Evolutionary conservation across 106 monocot genomes (phyloP).

Genomic region (Narthecium ossifragum): DNA sequence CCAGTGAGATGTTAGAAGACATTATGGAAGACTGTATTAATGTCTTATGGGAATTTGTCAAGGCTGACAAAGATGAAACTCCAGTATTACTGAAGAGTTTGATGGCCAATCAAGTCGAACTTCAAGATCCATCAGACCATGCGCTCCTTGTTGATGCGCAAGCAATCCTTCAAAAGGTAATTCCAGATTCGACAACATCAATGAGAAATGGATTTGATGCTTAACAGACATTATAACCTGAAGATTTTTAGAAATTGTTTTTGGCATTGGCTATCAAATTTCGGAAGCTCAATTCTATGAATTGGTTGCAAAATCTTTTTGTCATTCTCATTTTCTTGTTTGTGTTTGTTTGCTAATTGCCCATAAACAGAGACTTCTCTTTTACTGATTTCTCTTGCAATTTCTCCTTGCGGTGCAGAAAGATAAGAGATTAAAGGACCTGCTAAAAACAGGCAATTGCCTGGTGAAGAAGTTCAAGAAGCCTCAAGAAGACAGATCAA

Average conservation of each 20-base stretch:
- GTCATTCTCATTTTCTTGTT: too few relatives aligned
- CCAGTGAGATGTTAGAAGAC: slow-evolving; percentile 50
- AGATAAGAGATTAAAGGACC: slow-evolving; percentile 71
- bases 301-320: too few relatives aligned
- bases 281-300: too few relatives aligned
- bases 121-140: slow-evolving; percentile 59
- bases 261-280: too few relatives aligned
- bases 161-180: slow-evolving; percentile 59
- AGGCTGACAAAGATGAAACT: slow-evolving; percentile 63
- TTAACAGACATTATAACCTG: too few relatives aligned
- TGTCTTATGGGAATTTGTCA: slow-evolving; percentile 76
- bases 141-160: slow-evolving; percentile 39
- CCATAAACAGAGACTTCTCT: too few relatives aligned
- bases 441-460: slow-evolving; percentile 63
- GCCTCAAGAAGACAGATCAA: slow-evolving; percentile 43
- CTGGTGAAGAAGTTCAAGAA: slow-evolving; percentile 80
- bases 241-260: background rate
- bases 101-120: slow-evolving; percentile 34
- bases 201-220: background rate
- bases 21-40: slow-evolving; percentile 67
- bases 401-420: slow-evolving; percentile 50
- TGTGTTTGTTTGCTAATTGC: too few relatives aligned
- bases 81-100: slow-evolving; percentile 52
- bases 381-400: background rate
- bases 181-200: background rate